Evolutionary conservation across 495 filamentous ascomycete genomes (phyloP).

Genomic region (Amphirosellinia nigrospora): DNA sequence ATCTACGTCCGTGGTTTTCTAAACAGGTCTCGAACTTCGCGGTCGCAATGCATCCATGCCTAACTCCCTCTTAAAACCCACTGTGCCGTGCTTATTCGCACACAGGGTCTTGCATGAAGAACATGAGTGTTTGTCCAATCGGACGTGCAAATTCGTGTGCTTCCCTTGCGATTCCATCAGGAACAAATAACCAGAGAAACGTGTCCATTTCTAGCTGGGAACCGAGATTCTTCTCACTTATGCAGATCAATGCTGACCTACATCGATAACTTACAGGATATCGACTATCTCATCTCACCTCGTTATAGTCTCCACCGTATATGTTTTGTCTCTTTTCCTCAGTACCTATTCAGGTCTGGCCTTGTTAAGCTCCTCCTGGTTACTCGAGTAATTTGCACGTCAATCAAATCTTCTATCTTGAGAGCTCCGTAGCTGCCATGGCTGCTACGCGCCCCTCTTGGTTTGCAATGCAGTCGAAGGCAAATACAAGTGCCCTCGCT

Average conservation of each 20-base stretch:
- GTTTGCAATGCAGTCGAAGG: conserved; percentile 60
- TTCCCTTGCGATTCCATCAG: not conserved
- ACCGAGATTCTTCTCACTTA: not conserved
- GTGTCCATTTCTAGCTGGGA: not conserved
- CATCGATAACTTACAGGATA: not conserved
- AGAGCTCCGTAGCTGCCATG: conserved; percentile 22
- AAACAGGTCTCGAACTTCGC: not conserved
- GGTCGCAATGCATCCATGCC: conserved; percentile 1
- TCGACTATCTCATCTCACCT: not conserved
- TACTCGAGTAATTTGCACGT: not conserved
- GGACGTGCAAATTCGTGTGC: not conserved
- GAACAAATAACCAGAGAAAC: not conserved
- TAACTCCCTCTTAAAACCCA: not conserved
- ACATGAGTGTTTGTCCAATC: not conserved
- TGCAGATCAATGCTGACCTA: not conserved
- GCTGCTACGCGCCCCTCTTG: conserved; percentile 43
- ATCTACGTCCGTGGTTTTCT: not conserved
- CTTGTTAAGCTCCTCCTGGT: not conserved
- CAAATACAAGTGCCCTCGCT: conserved; percentile 69
- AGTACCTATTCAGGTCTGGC: not conserved
- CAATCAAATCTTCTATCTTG: not conserved
- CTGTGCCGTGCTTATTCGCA: not conserved
- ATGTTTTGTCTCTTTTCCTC: not conserved
- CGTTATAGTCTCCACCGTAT: not conserved
- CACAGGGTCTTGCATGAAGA: not conserved